These are phyloP conservation scores for Lipomyces yamadae DNA, from an alignment of 805 yeast genomes.

Conservation along the genomic window DNA sequence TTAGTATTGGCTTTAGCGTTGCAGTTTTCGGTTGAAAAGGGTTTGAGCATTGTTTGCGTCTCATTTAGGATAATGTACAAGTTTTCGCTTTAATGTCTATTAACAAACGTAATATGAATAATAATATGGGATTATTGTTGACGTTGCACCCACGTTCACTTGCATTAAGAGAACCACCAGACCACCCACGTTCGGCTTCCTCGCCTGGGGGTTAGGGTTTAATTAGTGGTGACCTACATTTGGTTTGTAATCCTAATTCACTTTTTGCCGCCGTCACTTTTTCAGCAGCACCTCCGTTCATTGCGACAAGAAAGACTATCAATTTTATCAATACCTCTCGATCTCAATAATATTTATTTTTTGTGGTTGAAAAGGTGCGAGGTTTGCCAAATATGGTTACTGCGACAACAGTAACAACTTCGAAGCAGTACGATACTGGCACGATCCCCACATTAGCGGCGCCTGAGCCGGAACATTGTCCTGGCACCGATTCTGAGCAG, in stretches of 20 bases:
- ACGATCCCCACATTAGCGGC: conserved; percentile 50
- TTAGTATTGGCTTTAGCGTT: too few relatives aligned
- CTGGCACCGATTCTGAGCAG: conserved; percentile 92
- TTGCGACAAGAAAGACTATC: not conserved
- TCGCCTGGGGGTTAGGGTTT: not conserved
- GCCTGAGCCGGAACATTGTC: conserved; percentile 97
- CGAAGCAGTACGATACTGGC: conserved; percentile 11
- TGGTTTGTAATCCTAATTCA: not conserved
- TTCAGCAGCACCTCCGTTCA: not conserved
- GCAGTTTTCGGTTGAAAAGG: too few relatives aligned
- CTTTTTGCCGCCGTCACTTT: not conserved
- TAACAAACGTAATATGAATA: too few relatives aligned
- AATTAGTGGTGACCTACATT: too few relatives aligned
- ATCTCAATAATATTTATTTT: not conserved
- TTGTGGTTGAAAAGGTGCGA: not conserved
- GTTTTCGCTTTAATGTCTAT: too few relatives aligned
- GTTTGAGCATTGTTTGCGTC: too few relatives aligned
- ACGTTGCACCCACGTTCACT: too few relatives aligned
- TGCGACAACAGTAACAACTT: conserved; percentile 14
- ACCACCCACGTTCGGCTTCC: too few relatives aligned
- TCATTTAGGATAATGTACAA: too few relatives aligned
- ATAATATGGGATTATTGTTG: too few relatives aligned
- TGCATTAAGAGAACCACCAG: too few relatives aligned
- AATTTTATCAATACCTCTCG: not conserved
- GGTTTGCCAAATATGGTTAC: conserved; percentile 31